These are phyloP conservation scores for Beauveria sp. DNA, from an alignment of 2,329 filamentous ascomycete genomes.

Conservation along the genomic window DNA sequence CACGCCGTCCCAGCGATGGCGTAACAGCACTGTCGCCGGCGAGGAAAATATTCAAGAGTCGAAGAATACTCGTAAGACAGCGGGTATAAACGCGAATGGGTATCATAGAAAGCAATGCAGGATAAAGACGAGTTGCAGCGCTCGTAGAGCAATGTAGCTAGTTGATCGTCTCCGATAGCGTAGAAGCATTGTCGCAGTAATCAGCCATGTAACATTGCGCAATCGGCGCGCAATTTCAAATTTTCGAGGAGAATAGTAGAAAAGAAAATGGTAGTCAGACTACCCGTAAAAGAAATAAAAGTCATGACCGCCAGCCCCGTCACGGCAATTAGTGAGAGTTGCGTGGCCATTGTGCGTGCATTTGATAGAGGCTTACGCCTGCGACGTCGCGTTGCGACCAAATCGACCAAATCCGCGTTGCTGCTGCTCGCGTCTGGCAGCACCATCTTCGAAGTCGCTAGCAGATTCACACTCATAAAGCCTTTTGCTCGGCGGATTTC, in stretches of 20 bases:
- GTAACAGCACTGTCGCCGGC: constrained; percentile 49
- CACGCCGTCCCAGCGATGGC: constrained; percentile 49
- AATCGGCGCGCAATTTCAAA: background rate
- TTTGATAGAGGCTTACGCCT: constrained; percentile 15
- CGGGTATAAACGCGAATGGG: constrained; percentile 38
- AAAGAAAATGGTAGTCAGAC: constrained; percentile 28
- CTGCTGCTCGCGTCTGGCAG: constrained; percentile 48
- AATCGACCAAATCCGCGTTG: constrained; percentile 50
- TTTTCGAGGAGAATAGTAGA: constrained; percentile 20
- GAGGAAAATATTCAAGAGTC: constrained; percentile 24
- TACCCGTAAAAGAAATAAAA: constrained; percentile 19
- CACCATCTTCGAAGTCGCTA: constrained; percentile 49
- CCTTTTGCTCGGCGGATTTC: constrained; percentile 44
- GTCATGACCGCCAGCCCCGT: constrained; percentile 5
- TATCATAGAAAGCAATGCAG: constrained; percentile 29
- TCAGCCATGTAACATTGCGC: background rate
- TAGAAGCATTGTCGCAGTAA: constrained; percentile 43
- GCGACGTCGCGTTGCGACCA: constrained; percentile 24
- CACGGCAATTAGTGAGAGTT: constrained; percentile 24
- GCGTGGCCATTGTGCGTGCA: constrained; percentile 10
- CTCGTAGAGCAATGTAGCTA: background rate
- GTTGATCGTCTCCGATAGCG: constrained; percentile 35
- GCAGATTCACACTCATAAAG: constrained; percentile 31
- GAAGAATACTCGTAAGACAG: constrained; percentile 32
- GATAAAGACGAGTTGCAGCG: constrained; percentile 9